Evolutionary conservation across 441 rosid species (phyloP).

Genomic region (Breynia disticha): DNA sequence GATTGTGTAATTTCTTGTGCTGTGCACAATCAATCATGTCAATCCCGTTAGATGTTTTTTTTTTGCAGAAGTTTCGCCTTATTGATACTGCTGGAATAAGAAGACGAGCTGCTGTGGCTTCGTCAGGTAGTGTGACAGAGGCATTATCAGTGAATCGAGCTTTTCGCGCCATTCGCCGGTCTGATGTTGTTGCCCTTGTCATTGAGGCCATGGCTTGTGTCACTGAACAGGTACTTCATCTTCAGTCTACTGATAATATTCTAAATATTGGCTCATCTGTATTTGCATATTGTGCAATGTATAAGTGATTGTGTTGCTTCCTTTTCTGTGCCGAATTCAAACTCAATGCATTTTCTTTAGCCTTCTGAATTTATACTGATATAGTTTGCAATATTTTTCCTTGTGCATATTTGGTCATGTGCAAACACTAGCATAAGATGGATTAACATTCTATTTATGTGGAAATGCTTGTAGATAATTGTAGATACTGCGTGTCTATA

Average conservation of each 20-base stretch:
- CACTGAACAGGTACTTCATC: slow-evolving; percentile 74
- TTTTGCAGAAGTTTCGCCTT: slow-evolving; percentile 72
- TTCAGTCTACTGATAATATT: background rate
- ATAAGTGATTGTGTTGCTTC: background rate
- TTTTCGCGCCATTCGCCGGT: slow-evolving; percentile 79
- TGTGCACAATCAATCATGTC: background rate
- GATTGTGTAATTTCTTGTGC: background rate
- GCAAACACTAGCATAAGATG: no score
- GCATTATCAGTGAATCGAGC: slow-evolving; percentile 91
- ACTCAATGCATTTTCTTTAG: background rate
- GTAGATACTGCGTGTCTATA: no score
- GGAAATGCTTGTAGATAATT: no score
- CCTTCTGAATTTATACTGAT: background rate
- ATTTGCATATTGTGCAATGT: background rate
- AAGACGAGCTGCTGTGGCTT: slow-evolving; percentile 81
- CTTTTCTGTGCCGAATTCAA: background rate
- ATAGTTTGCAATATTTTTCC: no score
- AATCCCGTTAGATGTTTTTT: slow-evolving; percentile 6
- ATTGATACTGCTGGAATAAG: slow-evolving; percentile 98
- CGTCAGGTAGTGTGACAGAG: slow-evolving; percentile 84
- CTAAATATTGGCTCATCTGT: background rate
- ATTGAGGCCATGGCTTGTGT: slow-evolving; percentile 94
- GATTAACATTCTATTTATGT: no score
- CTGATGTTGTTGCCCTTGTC: slow-evolving; percentile 94
- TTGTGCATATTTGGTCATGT: no score